Evolutionary conservation across 106 monocot species (phyloP), one percentile per base, ranked within the genome.

Genomic region (Iris macrosiphon): DNA sequence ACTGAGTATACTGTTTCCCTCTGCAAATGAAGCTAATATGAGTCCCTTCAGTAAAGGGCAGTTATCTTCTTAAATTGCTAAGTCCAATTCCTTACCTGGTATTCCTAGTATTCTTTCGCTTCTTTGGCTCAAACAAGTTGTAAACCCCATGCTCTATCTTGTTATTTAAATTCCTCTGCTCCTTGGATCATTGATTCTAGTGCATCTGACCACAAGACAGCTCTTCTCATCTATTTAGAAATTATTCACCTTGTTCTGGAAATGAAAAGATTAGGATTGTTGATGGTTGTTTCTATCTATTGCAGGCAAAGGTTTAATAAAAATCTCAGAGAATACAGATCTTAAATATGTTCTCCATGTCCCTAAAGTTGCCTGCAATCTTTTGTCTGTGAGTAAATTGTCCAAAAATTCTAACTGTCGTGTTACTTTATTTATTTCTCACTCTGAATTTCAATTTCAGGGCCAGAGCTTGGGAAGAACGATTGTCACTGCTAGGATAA

Each of bases 181-280:
- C 32, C 34, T 6, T 55, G 54, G 17, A 55, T 55, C 26, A 55
- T 55, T 17, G 32, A 55, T 55, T 55, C 54, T 2, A 26, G 54
- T 7, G 32, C 54, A 15, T 31, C 32, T 4, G 9, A 31, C 19
- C 30, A 33, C 18, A 55, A 15, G 54, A 31, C n/a, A n/a, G n/a
- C n/a, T 55, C 3, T 55, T 35, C 4, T n/a, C 7, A 7, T 12
- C 27, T 55, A 31, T 55, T 55, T 18, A 3, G 22, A 16, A 55
- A n/a, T 3, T 35, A 31, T 31, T 33, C 16, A 33, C 4, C 30
- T 31, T 55, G 34, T 33, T 35, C 54, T 55, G 54, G 26, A 2
- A 18, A 4, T 55, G 17, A 55, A 33, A 55, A 34, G 34, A 20
- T 55, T n/a, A 4, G n/a, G 4, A 55, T 55, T 32, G 54, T 32